These are phyloP conservation scores for Metschnikowia rubicola DNA, from an alignment of 805 yeast genomes.

Conservation along the genomic window DNA sequence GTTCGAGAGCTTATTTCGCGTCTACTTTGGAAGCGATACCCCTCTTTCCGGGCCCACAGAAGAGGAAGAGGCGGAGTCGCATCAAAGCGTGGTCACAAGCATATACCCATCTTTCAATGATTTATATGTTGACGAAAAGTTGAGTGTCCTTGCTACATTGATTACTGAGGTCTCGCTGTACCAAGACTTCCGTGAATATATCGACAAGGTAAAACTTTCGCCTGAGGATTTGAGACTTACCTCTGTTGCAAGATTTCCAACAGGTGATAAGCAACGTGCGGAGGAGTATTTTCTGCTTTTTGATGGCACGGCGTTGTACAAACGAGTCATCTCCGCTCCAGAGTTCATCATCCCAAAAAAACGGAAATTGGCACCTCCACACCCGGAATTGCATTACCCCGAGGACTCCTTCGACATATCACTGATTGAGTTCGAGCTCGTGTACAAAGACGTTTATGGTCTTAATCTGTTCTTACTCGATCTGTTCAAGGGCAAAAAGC, in stretches of 20 bases:
- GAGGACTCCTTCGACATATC: conserved; percentile 30
- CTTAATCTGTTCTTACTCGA: conserved; percentile 22
- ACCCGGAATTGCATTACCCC: conserved; percentile 29
- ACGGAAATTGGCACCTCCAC: conserved; percentile 30
- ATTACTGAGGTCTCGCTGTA: conserved; percentile 41
- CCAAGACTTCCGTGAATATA: conserved; percentile 45
- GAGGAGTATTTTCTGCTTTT: conserved; percentile 39
- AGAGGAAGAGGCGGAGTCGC: conserved; percentile 15
- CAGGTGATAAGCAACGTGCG: conserved; percentile 2
- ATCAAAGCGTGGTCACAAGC: conserved; percentile 10
- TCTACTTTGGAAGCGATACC: conserved; percentile 33
- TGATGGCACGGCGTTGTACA: conserved; percentile 53
- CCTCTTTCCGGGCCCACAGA: conserved; percentile 27
- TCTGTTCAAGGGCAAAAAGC: conserved; percentile 26
- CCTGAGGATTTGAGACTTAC: conserved; percentile 25
- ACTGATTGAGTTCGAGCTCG: conserved; percentile 27
- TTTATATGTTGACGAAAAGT: conserved; percentile 43
- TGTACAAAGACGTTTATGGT: conserved; percentile 31
- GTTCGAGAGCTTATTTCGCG: conserved; percentile 33
- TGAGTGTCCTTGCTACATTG: conserved; percentile 46
- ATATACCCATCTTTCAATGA: conserved; percentile 33
- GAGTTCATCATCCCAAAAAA: conserved; percentile 33
- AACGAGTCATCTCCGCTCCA: conserved; percentile 26
- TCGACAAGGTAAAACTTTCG: conserved; percentile 36
- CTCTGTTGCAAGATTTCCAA: conserved; percentile 8